A percentile compares a stretch with the other conserved stretches of the same genome.
Evolutionary conservation across 495 filamentous ascomycete genomes (phyloP).

Genomic region (Aspergillus baeticus): DNA sequence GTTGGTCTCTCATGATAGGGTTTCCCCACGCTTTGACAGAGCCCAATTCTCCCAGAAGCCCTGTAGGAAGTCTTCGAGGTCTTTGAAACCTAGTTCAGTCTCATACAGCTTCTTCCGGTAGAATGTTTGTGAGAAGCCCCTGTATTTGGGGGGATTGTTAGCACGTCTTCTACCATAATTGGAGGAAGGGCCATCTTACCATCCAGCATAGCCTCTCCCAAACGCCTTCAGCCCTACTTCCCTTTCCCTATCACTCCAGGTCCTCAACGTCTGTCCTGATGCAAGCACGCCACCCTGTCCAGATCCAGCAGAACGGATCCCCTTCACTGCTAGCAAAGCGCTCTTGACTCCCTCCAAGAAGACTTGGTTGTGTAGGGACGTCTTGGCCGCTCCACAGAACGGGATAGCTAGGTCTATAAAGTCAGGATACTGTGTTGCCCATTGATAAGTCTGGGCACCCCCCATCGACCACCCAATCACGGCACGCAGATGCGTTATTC

Average conservation of each 20-base stretch:
- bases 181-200: constrained; percentile 37
- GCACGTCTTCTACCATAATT: background rate
- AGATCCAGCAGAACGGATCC: constrained; percentile 48
- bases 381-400: constrained; percentile 68
- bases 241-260: constrained; percentile 56
- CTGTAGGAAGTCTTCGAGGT: constrained; percentile 67
- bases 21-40: constrained; percentile 53
- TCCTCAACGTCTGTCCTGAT: constrained; percentile 35
- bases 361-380: constrained; percentile 68
- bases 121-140: constrained; percentile 70
- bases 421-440: constrained; percentile 69
- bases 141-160: constrained; percentile 12
- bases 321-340: constrained; percentile 62
- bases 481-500: constrained; percentile 58
- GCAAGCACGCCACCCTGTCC: constrained; percentile 37
- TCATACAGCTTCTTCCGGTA: constrained; percentile 67
- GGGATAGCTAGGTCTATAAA: constrained; percentile 67
- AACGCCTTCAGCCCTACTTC: constrained; percentile 66
- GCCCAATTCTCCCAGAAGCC: constrained; percentile 74
- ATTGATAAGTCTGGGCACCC: constrained; percentile 65
- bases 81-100: constrained; percentile 55
- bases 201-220: constrained; percentile 71
- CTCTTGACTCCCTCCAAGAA: constrained; percentile 72
- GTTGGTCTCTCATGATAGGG: background rate
- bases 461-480: constrained; percentile 75